Evolutionary conservation across 2,329 filamentous ascomycete genomes (phyloP), one percentile per base, ranked within the genome.

Genomic region (Shiraia bambusicola): DNA sequence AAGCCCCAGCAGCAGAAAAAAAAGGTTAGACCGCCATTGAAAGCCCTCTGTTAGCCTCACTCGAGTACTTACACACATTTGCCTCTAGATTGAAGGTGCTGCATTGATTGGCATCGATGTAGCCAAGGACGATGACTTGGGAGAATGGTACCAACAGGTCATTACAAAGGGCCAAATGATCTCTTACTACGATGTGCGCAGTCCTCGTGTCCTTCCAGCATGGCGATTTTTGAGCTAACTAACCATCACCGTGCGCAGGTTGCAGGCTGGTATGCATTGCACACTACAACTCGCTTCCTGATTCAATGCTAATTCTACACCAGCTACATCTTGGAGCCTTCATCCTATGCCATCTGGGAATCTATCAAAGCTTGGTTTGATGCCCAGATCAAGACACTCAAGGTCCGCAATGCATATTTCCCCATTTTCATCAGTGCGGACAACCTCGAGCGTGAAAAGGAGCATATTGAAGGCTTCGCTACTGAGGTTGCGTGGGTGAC

Each of bases 131-230:
- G 85, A 87, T 34, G 89, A 97, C 73, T 93, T 98, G 67, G 79
- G 88, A 36, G 83, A 84, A 71, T 98, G 93, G 93, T 98, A 98
- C 73, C 89, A 95, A 73, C 92, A 98, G 73, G 88, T 97, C 47
- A 86, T 98, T 42, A 84, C 91, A 65, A 98, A 98, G 80, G 88
- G 89, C 59, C 89, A 96, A 69, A 88, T 98, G 86, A 85, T 97
- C 61, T 91, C 95, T 65, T 98, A 96, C 80, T 97, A 96, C 65
- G 87, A 95, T 73, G 92, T 97, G 49, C 88, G 91, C n/a, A 88
- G 11, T n/a, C 12, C 10, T 16, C 6, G 13, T 15, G 14, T 11
- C 10, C 14, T 11, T 26, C 13, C 11, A 26, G 6, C 22, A 27
- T 19, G 12, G 17, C 22, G 28, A 24, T 27, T 14, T 24, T 15